Percentiles rank a stretch among this genome's conserved stretches.
phyloP scores from a whole-genome alignment of 768 basidiomycete species.

The Boletus sp. region DNA sequence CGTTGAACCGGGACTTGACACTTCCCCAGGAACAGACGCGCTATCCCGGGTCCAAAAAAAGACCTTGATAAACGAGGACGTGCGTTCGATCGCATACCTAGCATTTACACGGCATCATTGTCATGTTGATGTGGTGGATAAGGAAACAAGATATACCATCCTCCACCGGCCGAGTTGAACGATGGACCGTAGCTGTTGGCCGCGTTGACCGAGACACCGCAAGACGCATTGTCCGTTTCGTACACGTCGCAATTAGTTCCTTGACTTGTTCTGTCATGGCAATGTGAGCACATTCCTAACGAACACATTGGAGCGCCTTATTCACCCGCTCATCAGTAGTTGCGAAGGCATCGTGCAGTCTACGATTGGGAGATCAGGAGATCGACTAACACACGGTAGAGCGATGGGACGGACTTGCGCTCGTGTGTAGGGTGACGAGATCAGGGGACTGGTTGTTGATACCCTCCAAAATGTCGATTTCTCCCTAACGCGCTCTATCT shows the following conservation, averaged over 20 bases:
- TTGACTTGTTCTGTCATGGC: conserved; percentile 12
- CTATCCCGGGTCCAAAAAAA: conserved; percentile 39
- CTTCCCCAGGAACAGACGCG: conserved; percentile 30
- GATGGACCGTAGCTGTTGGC: conserved; percentile 31
- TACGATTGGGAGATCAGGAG: neutral
- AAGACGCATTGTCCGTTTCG: conserved; percentile 28
- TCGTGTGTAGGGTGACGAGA: conserved; percentile 29
- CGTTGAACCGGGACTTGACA: conserved; percentile 21
- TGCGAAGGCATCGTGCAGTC: conserved; percentile 36
- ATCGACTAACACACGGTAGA: neutral
- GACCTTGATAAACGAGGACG: conserved; percentile 32
- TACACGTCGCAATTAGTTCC: conserved; percentile 32
- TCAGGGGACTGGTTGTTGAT: conserved; percentile 30
- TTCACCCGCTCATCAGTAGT: conserved; percentile 31
- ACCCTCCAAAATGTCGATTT: conserved; percentile 35
- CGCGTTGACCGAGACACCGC: conserved; percentile 28
- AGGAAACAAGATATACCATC: conserved; percentile 26
- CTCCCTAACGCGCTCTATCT: conserved; percentile 18
- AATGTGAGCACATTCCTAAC: neutral
- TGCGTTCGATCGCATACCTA: conserved; percentile 39
- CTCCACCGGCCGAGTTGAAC: conserved; percentile 36
- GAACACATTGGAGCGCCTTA: neutral
- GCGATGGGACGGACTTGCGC: conserved; percentile 15
- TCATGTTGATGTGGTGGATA: neutral
- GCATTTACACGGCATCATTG: neutral